Evolutionary conservation across 2,329 filamentous ascomycete genomes (phyloP).

Genomic region (Penicillium glabrum): DNA sequence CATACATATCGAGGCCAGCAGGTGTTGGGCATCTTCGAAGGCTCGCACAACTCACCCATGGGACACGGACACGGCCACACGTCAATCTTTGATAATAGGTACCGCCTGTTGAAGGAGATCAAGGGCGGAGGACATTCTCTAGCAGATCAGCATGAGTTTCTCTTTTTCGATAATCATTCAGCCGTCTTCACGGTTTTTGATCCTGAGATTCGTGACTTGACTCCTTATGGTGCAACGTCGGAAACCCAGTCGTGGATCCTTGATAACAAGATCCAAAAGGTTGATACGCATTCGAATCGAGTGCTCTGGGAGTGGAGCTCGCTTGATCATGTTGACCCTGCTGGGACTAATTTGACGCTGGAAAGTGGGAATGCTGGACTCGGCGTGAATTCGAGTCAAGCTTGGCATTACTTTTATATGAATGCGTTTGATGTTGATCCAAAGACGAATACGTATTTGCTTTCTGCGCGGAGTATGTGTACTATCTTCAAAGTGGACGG

Average conservation of each 20-base stretch:
- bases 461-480: constrained; percentile 15
- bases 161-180: too few relatives aligned
- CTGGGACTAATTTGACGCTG: constrained; percentile 6
- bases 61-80: constrained; percentile 11
- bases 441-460: constrained; percentile 6
- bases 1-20: constrained; percentile 6
- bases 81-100: constrained; percentile 7
- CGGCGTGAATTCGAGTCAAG: constrained; percentile 12
- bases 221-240: too few relatives aligned
- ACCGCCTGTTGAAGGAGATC: constrained; percentile 6
- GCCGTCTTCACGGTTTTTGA: too few relatives aligned
- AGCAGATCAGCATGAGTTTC: too few relatives aligned
- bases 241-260: too few relatives aligned
- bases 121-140: constrained; percentile 5
- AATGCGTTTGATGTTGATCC: constrained; percentile 13
- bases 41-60: constrained; percentile 12
- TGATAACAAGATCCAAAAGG: constrained; percentile 12
- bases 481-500: constrained; percentile 14
- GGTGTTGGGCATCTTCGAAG: constrained; percentile 12
- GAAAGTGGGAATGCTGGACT: constrained; percentile 11
- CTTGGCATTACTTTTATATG: constrained; percentile 17
- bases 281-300: constrained; percentile 6
- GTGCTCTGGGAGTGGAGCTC: constrained; percentile 13
- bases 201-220: too few relatives aligned
- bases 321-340: constrained; percentile 9